Conservation (phyloP, 305 asterid species). For the Rubia occidens region DNA sequence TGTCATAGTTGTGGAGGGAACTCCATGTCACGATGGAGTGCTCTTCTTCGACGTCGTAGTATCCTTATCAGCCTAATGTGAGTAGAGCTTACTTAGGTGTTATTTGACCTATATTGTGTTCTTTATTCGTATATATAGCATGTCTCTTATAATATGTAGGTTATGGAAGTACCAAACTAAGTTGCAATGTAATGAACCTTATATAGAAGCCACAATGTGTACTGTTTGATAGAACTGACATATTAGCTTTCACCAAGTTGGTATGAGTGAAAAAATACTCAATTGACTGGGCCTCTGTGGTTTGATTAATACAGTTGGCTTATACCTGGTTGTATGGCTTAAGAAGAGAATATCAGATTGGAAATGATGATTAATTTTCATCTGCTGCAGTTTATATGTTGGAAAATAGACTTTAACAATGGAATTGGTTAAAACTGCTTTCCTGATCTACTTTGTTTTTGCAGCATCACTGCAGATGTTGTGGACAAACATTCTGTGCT, state of each 20-base stretch:
- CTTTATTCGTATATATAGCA: not conserved
- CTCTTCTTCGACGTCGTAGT: too few species aligned
- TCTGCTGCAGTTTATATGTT: not conserved
- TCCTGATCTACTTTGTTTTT: constrained; percentile 17
- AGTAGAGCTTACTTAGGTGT: too few species aligned
- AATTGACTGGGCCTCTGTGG: not conserved
- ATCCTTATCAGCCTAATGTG: too few species aligned
- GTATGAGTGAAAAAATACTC: not conserved
- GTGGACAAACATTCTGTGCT: constrained; percentile 86
- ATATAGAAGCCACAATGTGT: not conserved
- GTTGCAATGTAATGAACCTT: not conserved
- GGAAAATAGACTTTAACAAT: not conserved
- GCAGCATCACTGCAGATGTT: constrained; percentile 94
- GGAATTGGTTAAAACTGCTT: constrained; percentile 11
- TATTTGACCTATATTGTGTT: not conserved
- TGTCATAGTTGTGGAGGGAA: too few species aligned
- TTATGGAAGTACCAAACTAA: not conserved
- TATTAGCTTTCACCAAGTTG: not conserved
- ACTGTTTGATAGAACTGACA: not conserved
- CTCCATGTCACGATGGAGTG: too few species aligned
- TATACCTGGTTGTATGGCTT: not conserved
- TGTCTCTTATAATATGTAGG: not conserved
- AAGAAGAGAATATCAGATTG: not conserved
- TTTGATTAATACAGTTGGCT: not conserved
- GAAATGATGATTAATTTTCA: not conserved